Base-by-base conservation (phyloP, 148 eudicot genomes). In the Pouteria glomerata region DNA sequence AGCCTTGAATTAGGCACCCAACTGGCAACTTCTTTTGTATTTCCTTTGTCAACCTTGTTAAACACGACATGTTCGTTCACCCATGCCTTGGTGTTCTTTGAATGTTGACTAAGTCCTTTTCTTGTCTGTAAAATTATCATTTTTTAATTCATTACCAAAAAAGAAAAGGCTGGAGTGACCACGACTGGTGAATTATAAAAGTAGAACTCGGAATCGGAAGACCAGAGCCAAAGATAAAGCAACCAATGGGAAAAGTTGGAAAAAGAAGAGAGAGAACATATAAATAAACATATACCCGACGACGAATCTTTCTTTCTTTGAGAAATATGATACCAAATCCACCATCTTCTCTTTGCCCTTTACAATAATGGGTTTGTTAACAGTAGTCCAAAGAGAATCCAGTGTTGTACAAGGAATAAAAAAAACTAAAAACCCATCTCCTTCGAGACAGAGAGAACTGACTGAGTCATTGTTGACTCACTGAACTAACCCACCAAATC, bases 21-120 rank as follows among this genome's bases (percentile, higher is more conserved):
- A 71, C 80, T 48, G 72, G 75, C 74, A 61, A 37, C 48, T 2
- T 19, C 51, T 13, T 51, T 18, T 39, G 44, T 39, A 5, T 0
- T 35, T 15, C 55, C 57, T 71, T 75, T 74, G 85, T 78, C 85
- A 82, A 78, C 78, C 72, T 69, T 78, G 66, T 45, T 15, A 51
- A 74, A 70, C 74, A 74, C 74, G 66, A 74, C 51, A 65, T 57
- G 75, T 60, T 64, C 74, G n/a, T 63, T 56, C 57, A 56, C 11
- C 12, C 30, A 44, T 34, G 57, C 59, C 72, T 24, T 74, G 35
- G 57, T 57, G 50, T 15, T 63, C 51, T 35, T 53, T 66, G 58
- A 65, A 66, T 48, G 33, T 76, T 80, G 83, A 80, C 83, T 55
- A 45, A 50, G 47, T 24, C 79, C 24, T 21, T 58, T 13, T 50